Evolutionary conservation across 805 yeast genomes (phyloP).

Genomic region (Candida krabiensis): DNA sequence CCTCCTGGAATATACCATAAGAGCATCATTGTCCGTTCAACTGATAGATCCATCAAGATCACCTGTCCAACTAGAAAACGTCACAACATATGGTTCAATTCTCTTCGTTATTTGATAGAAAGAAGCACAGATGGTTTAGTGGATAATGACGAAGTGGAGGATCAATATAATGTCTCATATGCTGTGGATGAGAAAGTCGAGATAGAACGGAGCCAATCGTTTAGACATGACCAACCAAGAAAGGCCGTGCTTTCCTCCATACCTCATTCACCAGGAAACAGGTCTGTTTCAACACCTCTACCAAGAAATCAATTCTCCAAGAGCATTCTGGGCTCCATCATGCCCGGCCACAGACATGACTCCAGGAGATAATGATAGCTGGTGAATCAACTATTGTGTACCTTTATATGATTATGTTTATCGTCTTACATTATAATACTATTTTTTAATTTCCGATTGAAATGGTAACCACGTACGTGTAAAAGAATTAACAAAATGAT

Average conservation of each 20-base stretch:
- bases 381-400: too few species aligned
- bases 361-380: too few species aligned
- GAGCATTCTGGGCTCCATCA: slow-evolving; percentile 14
- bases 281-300: slow-evolving; percentile 13
- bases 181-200: slow-evolving; percentile 28
- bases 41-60: slow-evolving; percentile 62
- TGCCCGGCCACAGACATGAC: slow-evolving; percentile 7
- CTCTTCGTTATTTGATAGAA: slow-evolving; percentile 72
- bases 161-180: slow-evolving; percentile 30
- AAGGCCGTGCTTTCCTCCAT: slow-evolving; percentile 7
- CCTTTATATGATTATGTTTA: too few species aligned
- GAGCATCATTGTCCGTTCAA: slow-evolving; percentile 72
- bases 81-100: slow-evolving; percentile 89
- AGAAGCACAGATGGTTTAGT: slow-evolving; percentile 60
- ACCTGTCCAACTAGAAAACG: slow-evolving; percentile 87
- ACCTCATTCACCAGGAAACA: slow-evolving; percentile 4
- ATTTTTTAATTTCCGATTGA: too few species aligned
- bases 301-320: slow-evolving; percentile 18
- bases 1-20: slow-evolving; percentile 89
- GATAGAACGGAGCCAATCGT: slow-evolving; percentile 28
- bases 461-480: too few species aligned
- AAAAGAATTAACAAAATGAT: too few species aligned
- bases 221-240: slow-evolving; percentile 30
- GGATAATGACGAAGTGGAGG: slow-evolving; percentile 46
- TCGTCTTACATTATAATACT: neutral